phyloP scores from a whole-genome alignment of 495 filamentous ascomycete genomes.

The Aspergillus ostianus region DNA sequence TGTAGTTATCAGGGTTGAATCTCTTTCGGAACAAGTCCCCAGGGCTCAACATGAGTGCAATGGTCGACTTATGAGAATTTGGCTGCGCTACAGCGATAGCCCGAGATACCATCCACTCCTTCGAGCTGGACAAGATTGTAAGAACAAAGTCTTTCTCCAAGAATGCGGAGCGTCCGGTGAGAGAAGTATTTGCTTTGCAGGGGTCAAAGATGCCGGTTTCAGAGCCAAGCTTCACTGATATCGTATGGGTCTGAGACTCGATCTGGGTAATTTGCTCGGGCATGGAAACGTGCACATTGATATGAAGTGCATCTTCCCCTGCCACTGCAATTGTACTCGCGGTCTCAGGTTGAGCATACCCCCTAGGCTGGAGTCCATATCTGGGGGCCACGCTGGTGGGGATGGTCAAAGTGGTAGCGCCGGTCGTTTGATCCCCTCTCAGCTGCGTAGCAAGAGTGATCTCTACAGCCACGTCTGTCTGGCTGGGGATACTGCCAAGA shows the following conservation, averaged over 20 bases:
- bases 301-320: constrained; percentile 10
- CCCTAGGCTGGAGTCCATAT: constrained; percentile 18
- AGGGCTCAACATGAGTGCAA: constrained; percentile 13
- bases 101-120: constrained; percentile 6
- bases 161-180: too few relatives aligned
- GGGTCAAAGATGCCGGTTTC: too few relatives aligned
- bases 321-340: constrained; percentile 1
- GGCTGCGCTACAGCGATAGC: constrained; percentile 12
- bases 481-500: constrained; percentile 27
- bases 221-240: constrained; percentile 12
- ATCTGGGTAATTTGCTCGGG: constrained; percentile 15
- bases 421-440: constrained; percentile 16
- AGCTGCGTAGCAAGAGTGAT: constrained; percentile 20
- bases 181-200: too few relatives aligned
- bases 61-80: constrained; percentile 1
- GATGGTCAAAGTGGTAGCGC: constrained; percentile 22
- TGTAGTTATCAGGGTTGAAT: constrained; percentile 6
- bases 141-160: constrained; percentile 14
- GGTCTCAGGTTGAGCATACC: constrained; percentile 6
- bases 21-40: constrained; percentile 9
- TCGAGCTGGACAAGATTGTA: constrained; percentile 8
- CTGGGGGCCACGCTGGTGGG: constrained; percentile 28
- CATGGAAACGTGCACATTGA: constrained; percentile 14
- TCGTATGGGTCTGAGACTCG: constrained; percentile 21
- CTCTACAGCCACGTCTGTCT: constrained; percentile 19